Evolutionary conservation across 1,284 basidiomycete genomes (phyloP), one percentile per base, ranked within the genome.

Genomic region (Ustilago bromivora): DNA sequence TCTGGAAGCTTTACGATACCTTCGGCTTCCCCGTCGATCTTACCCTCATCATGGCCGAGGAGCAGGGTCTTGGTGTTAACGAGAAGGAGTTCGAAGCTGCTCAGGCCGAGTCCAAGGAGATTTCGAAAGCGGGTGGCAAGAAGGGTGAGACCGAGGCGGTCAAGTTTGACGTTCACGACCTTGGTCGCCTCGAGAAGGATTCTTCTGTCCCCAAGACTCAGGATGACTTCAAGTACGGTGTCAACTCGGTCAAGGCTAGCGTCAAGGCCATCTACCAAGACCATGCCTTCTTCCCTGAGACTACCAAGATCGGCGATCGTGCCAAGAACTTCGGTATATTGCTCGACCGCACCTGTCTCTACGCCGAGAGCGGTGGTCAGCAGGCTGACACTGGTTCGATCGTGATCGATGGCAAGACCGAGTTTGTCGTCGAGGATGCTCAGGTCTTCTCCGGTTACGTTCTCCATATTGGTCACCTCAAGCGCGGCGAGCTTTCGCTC

Each of bases 1-100:
- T 98, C 34, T 99, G 96, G 96, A 90, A 94, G 36, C 88, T 99
- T 61, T 99, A 99, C 87, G 97, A 99, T 87, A 99, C 97, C 0
- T 99, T 94, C 86, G 96, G 96, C 49, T 99, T 99, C 89, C 97
- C 96, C 0, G 95, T 95, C 60, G 96, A 99, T 85, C 88, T 99
- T 43, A 99, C 97, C 2, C 91, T 93, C 62, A 89, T 99, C 76
- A 99, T 99, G 96, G 96, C 97, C 31, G 94, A 97, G 86, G 96
- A 99, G 87, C 89, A 94, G 38, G 92, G 92, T 1, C 88, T 99
- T 52, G 89, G 89, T 28, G 91, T 99, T 82, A 95, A 98, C 85
- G 92, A 97, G 78, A 89, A 89, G 51, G 95, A 96, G 81, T 97
- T 98, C 80, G 94, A 95, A 80, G 90, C 91, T 80, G 97, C 97